Base-by-base conservation (phyloP, 1,284 basidiomycete species). In the Agaricales sp. region DNA sequence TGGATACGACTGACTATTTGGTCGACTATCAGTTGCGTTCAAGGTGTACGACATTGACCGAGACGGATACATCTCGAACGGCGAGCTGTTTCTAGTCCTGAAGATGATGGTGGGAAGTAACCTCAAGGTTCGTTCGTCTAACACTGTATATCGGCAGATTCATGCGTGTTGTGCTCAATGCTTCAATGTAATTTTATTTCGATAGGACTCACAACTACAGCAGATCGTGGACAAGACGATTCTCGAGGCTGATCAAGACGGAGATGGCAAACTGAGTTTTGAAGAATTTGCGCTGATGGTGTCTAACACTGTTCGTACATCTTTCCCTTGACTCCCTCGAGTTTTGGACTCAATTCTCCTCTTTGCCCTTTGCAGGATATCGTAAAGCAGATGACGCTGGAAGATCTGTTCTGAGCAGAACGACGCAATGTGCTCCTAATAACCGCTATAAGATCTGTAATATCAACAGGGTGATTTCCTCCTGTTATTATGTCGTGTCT, bases 21-120 rank as follows among this genome's bases (percentile, higher is more conserved):
- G 35, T 59, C 22, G 16, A 23, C 3, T 6, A 13, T 54, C 55
- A 94, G 92, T 96, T 61, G 92, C 93, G 3, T 96, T 95, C 78
- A 96, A 99, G 64, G 96, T 99, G 47, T 99, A 99, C 62, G 96
- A 99, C 64, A 92, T 99, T 70, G 95, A 99, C 63, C 78, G 95
- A 46, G 95, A 99, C 61, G 93, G 92, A 1, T 95, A 72, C 67
- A 99, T 99, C 63, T 96, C 92, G n/a, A 99, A 99, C 62, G 96
- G 95, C 51, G 95, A 99, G 68, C 78, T 99, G 44, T 99, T 98
- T 71, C 72, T 99, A 47, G 95, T 99, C 37, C 73, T 99, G 55
- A 99, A 99, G 75, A 98, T 99, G 92, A 99, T 99, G 95, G 96
- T 99, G 43, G 95, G 95, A 26, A 98, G 91, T 66, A 99, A 99